phyloP scores from a whole-genome alignment of 768 basidiomycete species.

The Glaciozyma martinii region DNA sequence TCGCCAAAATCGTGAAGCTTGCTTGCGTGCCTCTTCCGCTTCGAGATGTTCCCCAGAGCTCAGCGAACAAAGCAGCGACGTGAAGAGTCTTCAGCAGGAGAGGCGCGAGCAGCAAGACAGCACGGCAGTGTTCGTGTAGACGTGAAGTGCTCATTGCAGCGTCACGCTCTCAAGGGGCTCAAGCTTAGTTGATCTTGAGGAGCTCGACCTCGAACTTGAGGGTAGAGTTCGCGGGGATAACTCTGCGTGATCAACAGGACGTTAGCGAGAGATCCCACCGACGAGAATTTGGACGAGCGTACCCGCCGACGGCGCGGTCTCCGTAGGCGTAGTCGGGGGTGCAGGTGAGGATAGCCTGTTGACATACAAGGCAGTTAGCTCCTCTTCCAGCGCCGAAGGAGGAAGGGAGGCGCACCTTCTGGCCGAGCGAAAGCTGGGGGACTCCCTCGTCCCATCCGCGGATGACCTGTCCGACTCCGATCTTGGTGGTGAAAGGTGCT shows the following conservation, averaged over 20 bases:
- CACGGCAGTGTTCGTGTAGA: too few species aligned
- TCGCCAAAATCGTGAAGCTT: too few species aligned
- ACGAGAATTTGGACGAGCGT: slow-evolving; percentile 44
- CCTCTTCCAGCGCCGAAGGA: neutral
- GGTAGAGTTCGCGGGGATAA: slow-evolving; percentile 59
- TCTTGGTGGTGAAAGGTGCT: slow-evolving; percentile 53
- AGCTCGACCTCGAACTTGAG: slow-evolving; percentile 78
- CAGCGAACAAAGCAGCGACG: too few species aligned
- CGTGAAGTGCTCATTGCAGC: too few species aligned
- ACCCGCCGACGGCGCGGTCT: neutral
- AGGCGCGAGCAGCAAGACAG: too few species aligned
- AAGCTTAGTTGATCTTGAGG: slow-evolving; percentile 52
- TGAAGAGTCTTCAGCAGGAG: too few species aligned
- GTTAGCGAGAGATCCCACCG: neutral
- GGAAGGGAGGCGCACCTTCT: slow-evolving; percentile 49
- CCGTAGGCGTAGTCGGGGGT: slow-evolving; percentile 59
- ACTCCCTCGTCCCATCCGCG: slow-evolving; percentile 91
- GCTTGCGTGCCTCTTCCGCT: too few species aligned
- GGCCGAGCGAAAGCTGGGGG: slow-evolving; percentile 61
- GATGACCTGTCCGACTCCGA: slow-evolving; percentile 62
- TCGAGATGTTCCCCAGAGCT: too few species aligned
- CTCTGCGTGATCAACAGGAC: slow-evolving; percentile 54
- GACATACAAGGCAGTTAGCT: neutral
- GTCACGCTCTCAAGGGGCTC: neutral
- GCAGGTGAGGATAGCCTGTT: slow-evolving; percentile 41